phyloP scores from a whole-genome alignment of 139 green algal genomes.

The Chlorella sp. region DNA sequence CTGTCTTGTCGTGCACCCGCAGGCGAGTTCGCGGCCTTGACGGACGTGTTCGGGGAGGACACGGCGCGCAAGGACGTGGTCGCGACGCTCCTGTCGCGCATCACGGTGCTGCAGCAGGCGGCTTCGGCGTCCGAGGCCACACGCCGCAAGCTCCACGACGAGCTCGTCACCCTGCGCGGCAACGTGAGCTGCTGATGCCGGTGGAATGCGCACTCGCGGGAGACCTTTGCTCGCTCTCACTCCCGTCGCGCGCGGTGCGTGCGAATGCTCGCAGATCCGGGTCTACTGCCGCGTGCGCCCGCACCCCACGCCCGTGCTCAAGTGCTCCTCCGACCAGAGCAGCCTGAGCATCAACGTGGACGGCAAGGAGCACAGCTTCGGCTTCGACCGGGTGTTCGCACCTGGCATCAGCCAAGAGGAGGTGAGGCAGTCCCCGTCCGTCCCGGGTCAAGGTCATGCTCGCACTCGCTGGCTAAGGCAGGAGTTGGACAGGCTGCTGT shows the following conservation, averaged over 20 bases:
- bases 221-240: neutral
- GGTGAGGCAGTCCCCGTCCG: no score
- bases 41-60: constrained; percentile 55
- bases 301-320: constrained; percentile 26
- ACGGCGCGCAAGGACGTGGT: constrained; percentile 63
- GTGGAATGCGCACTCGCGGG: no score
- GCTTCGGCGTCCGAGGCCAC: constrained; percentile 45
- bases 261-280: constrained; percentile 57
- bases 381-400: constrained; percentile 67
- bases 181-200: no score
- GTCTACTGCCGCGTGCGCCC: constrained; percentile 83
- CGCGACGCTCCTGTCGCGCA: constrained; percentile 54
- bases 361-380: constrained; percentile 64
- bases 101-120: constrained; percentile 56
- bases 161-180: constrained; percentile 77
- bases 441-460: no score
- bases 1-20: neutral
- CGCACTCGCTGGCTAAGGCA: no score
- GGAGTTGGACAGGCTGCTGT: no score
- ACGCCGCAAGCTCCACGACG: constrained; percentile 75
- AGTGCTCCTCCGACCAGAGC: constrained; percentile 38
- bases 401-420: constrained; percentile 46
- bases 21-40: constrained; percentile 72
- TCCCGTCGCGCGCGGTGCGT: neutral
- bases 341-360: constrained; percentile 46